Evolutionary conservation across 768 basidiomycete genomes (phyloP), one percentile per base, ranked within the genome.

Genomic region (Tricholoma bakamatsutake): DNA sequence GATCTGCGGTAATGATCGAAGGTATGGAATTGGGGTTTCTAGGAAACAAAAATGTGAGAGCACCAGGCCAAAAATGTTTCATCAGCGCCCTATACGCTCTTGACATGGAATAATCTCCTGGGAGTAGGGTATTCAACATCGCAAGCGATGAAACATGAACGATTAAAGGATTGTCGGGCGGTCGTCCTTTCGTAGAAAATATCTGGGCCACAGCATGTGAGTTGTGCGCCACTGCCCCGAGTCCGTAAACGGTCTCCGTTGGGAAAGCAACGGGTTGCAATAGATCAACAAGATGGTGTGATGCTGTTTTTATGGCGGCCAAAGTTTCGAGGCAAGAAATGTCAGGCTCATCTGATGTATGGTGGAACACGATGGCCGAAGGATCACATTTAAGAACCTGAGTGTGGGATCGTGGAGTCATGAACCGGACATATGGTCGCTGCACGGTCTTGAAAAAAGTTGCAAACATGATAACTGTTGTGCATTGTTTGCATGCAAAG

Each of bases 201-300:
- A 99, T 94, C 62, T 78, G 79, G 2, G 78, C 66, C 5, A 83
- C 80, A 2, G 95, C 93, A 13, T 70, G 59, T 7, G 79, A 59
- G 62, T 83, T 73, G 45, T 93, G 72, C 0, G 96, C 93, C 18
- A 85, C 72, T 0, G 93, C 97, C 28, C 90, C 97, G n/a, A 99
- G 83, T 1, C 97, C 97, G 70, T 98, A 99, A 10, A 99, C 97
- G 0, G 97, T 98, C 71, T 99, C 97, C 30, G 97, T 98, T 0
- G 97, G 96, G 66, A 99, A 90, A 0, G 87, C 95, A 54, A 98
- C 88, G 18, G 81, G 76, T 55, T 82, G 74, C 13, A 69, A 62
- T 21, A 71, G 71, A 33, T 77, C 61, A 46, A 76, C 69, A 6
- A 90, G 78, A 54, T 80, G 76, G 54, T 76, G 72, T 5, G 83